Evolutionary conservation across 495 filamentous ascomycete species (phyloP).

Genomic region (Aspergillus mulundensis): DNA sequence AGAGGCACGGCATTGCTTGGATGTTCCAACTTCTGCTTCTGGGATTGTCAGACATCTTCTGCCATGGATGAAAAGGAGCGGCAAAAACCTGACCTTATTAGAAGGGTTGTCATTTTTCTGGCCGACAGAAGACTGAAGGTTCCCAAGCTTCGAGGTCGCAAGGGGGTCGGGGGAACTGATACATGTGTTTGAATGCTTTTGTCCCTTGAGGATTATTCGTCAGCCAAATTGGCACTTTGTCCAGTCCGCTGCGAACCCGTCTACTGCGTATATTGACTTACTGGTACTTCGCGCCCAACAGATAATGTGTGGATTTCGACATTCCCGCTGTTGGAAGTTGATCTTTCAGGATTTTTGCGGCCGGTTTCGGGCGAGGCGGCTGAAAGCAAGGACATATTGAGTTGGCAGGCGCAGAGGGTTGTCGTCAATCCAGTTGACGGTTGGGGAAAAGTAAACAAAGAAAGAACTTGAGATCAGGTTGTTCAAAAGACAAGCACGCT

Average conservation of each 20-base stretch:
- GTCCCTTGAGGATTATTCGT: constrained; percentile 16
- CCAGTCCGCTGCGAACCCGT: no score
- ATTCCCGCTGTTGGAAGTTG: constrained; percentile 15
- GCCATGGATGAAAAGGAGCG: background rate
- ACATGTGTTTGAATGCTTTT: constrained; percentile 26
- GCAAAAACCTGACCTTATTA: constrained; percentile 33
- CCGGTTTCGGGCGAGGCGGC: constrained; percentile 21
- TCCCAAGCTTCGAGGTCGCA: constrained; percentile 39
- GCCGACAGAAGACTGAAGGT: constrained; percentile 22
- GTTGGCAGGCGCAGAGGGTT: constrained; percentile 1
- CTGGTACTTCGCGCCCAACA: constrained; percentile 26
- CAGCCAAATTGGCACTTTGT: background rate
- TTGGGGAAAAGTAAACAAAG: constrained; percentile 7
- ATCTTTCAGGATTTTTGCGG: constrained; percentile 19
- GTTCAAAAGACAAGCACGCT: constrained; percentile 13
- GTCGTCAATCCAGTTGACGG: background rate
- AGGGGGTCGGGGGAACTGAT: constrained; percentile 31
- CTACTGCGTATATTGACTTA: constrained; percentile 20
- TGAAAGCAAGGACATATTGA: constrained; percentile 28
- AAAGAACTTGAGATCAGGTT: constrained; percentile 11
- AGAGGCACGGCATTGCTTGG: constrained; percentile 21
- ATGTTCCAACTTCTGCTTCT: constrained; percentile 52
- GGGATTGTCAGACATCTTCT: constrained; percentile 38
- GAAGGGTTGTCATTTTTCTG: constrained; percentile 22
- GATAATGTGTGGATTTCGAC: constrained; percentile 16